Conservation (phyloP, 805 yeast genomes). For the Candida boleticola region DNA sequence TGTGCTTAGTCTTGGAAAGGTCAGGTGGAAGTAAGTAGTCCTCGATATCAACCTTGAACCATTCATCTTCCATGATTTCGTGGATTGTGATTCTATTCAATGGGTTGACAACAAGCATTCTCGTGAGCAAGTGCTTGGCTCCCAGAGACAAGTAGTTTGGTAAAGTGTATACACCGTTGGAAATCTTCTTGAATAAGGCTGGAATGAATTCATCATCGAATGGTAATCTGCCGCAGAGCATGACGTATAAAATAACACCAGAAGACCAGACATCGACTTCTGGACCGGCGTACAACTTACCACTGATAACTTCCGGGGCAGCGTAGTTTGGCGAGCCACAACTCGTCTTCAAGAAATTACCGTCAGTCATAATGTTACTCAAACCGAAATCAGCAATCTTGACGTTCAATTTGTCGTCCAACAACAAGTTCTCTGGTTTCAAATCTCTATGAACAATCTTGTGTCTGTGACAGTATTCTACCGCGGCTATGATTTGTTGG, state of each 20-base stretch:
- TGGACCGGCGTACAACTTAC: conserved; percentile 94
- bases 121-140: conserved; percentile 75
- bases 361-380: conserved; percentile 96
- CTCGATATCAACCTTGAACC: conserved; percentile 83
- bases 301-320: conserved; percentile 95
- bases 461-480: conserved; percentile 93
- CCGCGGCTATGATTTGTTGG: conserved; percentile 95
- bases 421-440: conserved; percentile 88
- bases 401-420: conserved; percentile 88
- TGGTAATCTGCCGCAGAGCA: conserved; percentile 94
- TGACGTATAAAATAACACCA: conserved; percentile 91
- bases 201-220: conserved; percentile 97
- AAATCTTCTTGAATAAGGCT: conserved; percentile 85
- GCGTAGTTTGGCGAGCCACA: conserved; percentile 98
- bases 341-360: conserved; percentile 88
- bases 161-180: conserved; percentile 87
- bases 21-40: conserved; percentile 72
- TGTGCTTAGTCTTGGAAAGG: conserved; percentile 31
- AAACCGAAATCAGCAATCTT: conserved; percentile 96
- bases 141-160: conserved; percentile 86
- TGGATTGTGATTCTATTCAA: conserved; percentile 88
- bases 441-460: conserved; percentile 95
- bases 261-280: conserved; percentile 98
- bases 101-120: conserved; percentile 94
- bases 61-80: conserved; percentile 89